A percentile compares a stretch with the other conserved stretches of the same genome.
These are phyloP conservation scores for Xylariomycetidae sp. DNA, from an alignment of 2,329 filamentous ascomycete genomes.

Conservation along the genomic window DNA sequence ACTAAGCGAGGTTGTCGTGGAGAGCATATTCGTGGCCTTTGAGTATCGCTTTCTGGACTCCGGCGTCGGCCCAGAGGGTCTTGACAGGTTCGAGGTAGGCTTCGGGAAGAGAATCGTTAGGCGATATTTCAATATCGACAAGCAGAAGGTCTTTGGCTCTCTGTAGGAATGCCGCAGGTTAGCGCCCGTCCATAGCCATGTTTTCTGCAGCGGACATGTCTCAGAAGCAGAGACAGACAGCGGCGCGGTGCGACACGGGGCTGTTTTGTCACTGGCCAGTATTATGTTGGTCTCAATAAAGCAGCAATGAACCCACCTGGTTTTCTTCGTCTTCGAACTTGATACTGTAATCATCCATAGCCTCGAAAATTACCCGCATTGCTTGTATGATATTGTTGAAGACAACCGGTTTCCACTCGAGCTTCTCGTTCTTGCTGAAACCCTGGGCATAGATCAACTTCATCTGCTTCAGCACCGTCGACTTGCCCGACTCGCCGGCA, in stretches of 20 bases:
- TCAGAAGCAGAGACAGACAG: constrained; percentile 2
- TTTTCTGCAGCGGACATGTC: constrained; percentile 3
- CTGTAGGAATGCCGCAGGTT: constrained; percentile 38
- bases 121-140: constrained; percentile 75
- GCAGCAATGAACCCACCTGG: constrained; percentile 55
- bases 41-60: constrained; percentile 80
- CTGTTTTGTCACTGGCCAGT: not conserved
- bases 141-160: constrained; percentile 73
- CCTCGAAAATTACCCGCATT: constrained; percentile 83
- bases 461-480: constrained; percentile 98
- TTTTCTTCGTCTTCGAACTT: constrained; percentile 75
- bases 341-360: constrained; percentile 82
- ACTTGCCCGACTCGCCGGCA: constrained; percentile 93
- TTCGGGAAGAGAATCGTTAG: constrained; percentile 73
- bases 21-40: constrained; percentile 96
- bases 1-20: constrained; percentile 95
- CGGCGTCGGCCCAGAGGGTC: constrained; percentile 75
- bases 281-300: too few species aligned
- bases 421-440: constrained; percentile 82
- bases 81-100: constrained; percentile 80
- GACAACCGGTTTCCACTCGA: constrained; percentile 92
- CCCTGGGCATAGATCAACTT: constrained; percentile 93
- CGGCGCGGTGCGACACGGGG: constrained; percentile 5
- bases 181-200: too few species aligned
- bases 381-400: constrained; percentile 93